These are phyloP conservation scores for Nicotiana tomentosiformis DNA, from an alignment of 257 asterid species.

Conservation along the genomic window DNA sequence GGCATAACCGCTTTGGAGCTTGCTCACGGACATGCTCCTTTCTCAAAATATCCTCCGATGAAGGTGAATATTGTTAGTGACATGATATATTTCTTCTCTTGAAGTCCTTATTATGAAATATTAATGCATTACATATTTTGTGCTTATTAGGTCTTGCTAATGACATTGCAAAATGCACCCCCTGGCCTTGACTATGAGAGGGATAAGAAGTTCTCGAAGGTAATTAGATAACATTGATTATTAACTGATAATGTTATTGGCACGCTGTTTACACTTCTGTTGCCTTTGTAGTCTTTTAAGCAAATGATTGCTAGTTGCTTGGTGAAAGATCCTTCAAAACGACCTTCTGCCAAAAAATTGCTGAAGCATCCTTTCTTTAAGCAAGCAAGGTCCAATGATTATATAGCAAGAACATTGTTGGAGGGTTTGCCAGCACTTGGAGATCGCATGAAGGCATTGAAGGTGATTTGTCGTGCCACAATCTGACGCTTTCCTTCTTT, in stretches of 20 bases:
- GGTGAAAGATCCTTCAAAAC: constrained; percentile 94
- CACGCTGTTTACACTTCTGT: neutral
- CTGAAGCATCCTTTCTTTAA: constrained; percentile 86
- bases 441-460: constrained; percentile 70
- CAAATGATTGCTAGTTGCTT: constrained; percentile 97
- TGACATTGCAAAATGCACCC: constrained; percentile 99
- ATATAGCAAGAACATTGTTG: constrained; percentile 59
- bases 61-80: constrained; percentile 46
- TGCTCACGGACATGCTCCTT: constrained; percentile 99
- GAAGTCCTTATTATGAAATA: constrained; percentile 1
- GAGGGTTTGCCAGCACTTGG: constrained; percentile 94
- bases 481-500: neutral
- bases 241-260: neutral
- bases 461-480: constrained; percentile 42
- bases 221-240: constrained; percentile 11
- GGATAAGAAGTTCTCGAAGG: constrained; percentile 92
- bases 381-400: constrained; percentile 94
- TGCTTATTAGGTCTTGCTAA: constrained; percentile 69
- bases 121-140: constrained; percentile 11
- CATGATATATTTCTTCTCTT: neutral
- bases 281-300: constrained; percentile 63
- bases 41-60: constrained; percentile 98
- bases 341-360: constrained; percentile 87
- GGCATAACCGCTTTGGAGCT: constrained; percentile 99
- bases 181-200: constrained; percentile 98